phyloP scores from a whole-genome alignment of 139 green algal genomes.

The Zygnema cylindricum region DNA sequence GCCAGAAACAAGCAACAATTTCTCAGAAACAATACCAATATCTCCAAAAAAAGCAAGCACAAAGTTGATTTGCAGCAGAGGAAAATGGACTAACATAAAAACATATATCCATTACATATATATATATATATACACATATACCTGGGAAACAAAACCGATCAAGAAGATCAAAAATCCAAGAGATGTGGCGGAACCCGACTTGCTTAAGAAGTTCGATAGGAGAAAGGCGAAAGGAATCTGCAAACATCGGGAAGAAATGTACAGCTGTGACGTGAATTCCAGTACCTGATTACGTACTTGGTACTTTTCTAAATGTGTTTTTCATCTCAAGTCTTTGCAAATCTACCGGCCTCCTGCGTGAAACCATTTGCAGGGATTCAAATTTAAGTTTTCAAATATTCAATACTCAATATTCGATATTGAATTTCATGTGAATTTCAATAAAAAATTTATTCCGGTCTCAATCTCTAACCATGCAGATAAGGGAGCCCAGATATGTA shows the following conservation, averaged over 20 bases:
- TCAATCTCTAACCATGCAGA: too few relatives aligned
- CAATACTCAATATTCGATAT: neutral
- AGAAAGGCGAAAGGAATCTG: slow-evolving; percentile 73
- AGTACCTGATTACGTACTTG: too few relatives aligned
- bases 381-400: neutral
- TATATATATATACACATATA: slow-evolving; percentile 15
- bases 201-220: slow-evolving; percentile 75
- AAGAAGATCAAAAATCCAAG: slow-evolving; percentile 94
- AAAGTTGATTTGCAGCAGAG: too few relatives aligned
- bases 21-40: neutral
- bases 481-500: too few relatives aligned
- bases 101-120: too few relatives aligned
- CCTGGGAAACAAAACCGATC: slow-evolving; percentile 77
- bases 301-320: neutral
- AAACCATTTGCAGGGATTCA: neutral
- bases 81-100: too few relatives aligned
- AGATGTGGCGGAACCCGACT: slow-evolving; percentile 72
- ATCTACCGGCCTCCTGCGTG: neutral
- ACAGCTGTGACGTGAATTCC: too few relatives aligned
- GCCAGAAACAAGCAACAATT: neutral
- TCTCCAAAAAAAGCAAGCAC: too few relatives aligned
- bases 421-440: too few relatives aligned
- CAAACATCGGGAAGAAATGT: too few relatives aligned
- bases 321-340: neutral
- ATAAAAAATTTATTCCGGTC: too few relatives aligned